A percentile compares a stretch with the other conserved stretches of the same genome.
phyloP scores from a whole-genome alignment of 371 early-diverging fungal species.

The Haplosporangium sp. region DNA sequence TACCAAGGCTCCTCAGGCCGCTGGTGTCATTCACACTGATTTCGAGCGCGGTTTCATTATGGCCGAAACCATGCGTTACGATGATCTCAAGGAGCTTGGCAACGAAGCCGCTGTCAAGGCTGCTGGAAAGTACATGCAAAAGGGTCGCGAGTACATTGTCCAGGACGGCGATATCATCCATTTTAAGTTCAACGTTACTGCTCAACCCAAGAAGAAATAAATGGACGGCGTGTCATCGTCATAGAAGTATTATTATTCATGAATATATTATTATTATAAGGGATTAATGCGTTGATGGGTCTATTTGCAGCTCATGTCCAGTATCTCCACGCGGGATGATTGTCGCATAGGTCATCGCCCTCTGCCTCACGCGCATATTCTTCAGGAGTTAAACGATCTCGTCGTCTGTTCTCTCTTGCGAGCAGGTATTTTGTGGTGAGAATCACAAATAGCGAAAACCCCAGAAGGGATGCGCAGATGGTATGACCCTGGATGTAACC shows the following conservation, averaged over 20 bases:
- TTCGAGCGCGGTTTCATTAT: constrained; percentile 93
- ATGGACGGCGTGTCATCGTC: not conserved
- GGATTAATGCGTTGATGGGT: too few species aligned
- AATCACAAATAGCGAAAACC: constrained; percentile 46
- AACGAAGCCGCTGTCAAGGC: constrained; percentile 80
- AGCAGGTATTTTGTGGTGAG: constrained; percentile 57
- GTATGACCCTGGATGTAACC: constrained; percentile 54
- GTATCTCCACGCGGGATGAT: constrained; percentile 66
- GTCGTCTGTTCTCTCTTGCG: constrained; percentile 58
- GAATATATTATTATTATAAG: too few species aligned
- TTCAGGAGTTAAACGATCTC: constrained; percentile 62
- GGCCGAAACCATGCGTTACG: constrained; percentile 90
- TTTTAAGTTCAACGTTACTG: constrained; percentile 61
- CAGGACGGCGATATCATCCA: constrained; percentile 75
- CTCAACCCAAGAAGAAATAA: constrained; percentile 55
- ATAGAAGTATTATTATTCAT: not conserved
- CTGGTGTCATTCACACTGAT: constrained; percentile 89
- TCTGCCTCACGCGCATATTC: constrained; percentile 57
- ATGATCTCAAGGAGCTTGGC: constrained; percentile 77
- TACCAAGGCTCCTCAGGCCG: constrained; percentile 93
- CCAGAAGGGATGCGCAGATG: constrained; percentile 53
- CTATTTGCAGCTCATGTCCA: too few species aligned
- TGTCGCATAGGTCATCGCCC: constrained; percentile 61
- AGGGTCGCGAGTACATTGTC: constrained; percentile 83
- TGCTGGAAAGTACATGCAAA: constrained; percentile 79